These are phyloP conservation scores for Diaporthe sp. DNA, from an alignment of 2,329 filamentous ascomycete species.

Conservation along the genomic window DNA sequence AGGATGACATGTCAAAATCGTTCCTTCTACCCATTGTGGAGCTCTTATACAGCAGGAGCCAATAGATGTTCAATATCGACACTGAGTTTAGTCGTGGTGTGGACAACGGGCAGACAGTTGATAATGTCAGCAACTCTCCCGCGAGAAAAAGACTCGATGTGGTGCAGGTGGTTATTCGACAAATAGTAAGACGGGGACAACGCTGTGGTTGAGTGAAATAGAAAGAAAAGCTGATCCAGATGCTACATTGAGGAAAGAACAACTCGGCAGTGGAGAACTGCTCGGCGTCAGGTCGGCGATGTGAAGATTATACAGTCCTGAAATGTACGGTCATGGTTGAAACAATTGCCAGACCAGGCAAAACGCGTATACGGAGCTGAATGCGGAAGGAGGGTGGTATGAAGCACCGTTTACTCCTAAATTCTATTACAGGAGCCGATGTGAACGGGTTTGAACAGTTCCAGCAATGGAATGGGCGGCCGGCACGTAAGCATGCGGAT, in stretches of 20 bases:
- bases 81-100: too few species aligned
- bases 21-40: conserved; percentile 32
- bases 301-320: not conserved
- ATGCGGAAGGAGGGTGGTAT: not conserved
- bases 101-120: too few species aligned
- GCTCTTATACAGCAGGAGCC: not conserved
- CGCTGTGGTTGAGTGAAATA: not conserved
- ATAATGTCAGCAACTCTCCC: not conserved
- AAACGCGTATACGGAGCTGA: not conserved
- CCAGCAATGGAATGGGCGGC: not conserved
- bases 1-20: conserved; percentile 9
- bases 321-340: not conserved
- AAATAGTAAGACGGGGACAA: not conserved
- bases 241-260: not conserved
- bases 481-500: not conserved
- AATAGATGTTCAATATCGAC: not conserved
- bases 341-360: not conserved
- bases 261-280: not conserved
- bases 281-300: not conserved
- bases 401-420: not conserved
- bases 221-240: not conserved
- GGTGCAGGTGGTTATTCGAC: too few species aligned
- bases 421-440: not conserved
- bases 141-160: not conserved
- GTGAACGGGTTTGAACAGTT: not conserved